Conservation (phyloP, 2,329 filamentous ascomycete species). For the Arthrobotrys pseudoclavata region DNA sequence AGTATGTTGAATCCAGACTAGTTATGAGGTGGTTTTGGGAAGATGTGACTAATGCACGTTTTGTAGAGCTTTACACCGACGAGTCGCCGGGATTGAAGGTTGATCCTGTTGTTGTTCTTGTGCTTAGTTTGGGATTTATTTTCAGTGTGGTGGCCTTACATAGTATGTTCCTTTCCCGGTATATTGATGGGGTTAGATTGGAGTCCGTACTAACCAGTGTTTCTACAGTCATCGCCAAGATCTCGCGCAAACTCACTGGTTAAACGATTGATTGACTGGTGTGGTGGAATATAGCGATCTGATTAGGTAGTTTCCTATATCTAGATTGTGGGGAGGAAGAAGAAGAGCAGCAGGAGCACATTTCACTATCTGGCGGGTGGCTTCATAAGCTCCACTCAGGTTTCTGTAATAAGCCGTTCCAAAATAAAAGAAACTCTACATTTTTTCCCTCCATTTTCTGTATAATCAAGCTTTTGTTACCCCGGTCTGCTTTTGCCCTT, state of each 20-base stretch:
- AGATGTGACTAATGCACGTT: background rate
- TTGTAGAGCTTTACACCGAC: slow-evolving; percentile 90
- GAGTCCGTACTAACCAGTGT: slow-evolving; percentile 20
- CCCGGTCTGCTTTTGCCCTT: slow-evolving; percentile 1
- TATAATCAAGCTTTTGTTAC: slow-evolving; percentile 28
- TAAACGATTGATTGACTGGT: slow-evolving; percentile 40
- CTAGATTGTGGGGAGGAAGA: background rate
- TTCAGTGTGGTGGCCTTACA: slow-evolving; percentile 98
- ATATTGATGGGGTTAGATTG: background rate
- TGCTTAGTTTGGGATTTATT: slow-evolving; percentile 97
- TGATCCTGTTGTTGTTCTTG: slow-evolving; percentile 96
- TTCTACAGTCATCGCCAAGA: slow-evolving; percentile 87
- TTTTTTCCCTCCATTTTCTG: slow-evolving; percentile 14
- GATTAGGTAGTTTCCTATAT: background rate
- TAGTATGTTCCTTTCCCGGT: slow-evolving; percentile 75
- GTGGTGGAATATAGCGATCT: background rate
- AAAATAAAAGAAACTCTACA: slow-evolving; percentile 42
- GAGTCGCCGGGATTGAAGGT: slow-evolving; percentile 98
- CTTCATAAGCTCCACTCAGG: background rate
- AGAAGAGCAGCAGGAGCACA: background rate
- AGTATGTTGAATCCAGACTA: slow-evolving; percentile 74
- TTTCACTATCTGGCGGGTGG: background rate
- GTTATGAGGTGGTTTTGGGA: slow-evolving; percentile 7
- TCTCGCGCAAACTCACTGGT: slow-evolving; percentile 82
- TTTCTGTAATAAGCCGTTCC: slow-evolving; percentile 41